Percentiles rank a stretch among this genome's conserved stretches.
These are phyloP conservation scores for Phytophthora sp. DNA, from an alignment of 352 stramenopile species.

Conservation along the genomic window DNA sequence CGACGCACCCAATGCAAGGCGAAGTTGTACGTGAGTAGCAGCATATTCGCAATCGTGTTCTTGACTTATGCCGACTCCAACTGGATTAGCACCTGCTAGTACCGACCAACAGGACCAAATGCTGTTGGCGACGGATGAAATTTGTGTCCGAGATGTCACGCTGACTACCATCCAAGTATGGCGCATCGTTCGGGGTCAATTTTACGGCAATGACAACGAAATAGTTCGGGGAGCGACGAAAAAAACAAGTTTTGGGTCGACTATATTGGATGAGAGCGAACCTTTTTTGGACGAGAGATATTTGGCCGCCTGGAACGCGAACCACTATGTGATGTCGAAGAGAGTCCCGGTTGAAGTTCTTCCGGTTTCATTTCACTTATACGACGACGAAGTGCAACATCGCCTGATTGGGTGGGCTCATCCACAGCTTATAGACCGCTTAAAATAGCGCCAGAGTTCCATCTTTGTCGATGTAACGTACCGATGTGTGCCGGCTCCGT, in stretches of 20 bases:
- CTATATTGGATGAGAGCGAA: conserved; percentile 1
- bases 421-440: conserved; percentile 1
- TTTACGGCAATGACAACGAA: background rate
- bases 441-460: conserved; percentile 1
- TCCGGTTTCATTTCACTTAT: conserved; percentile 21
- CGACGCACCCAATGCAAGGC: background rate
- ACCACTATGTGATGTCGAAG: background rate
- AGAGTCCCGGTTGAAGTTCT: background rate
- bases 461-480: conserved; percentile 16
- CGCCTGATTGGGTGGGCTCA: conserved; percentile 7
- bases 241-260: background rate
- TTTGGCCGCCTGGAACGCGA: conserved; percentile 4
- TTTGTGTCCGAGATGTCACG: too few relatives aligned
- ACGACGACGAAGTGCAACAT: conserved; percentile 14
- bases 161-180: too few relatives aligned
- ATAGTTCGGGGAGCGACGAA: background rate
- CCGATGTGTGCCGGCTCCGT: conserved; percentile 2
- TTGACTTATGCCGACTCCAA: background rate
- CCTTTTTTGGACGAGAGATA: conserved; percentile 4
- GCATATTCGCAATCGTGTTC: background rate
- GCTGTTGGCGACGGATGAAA: background rate
- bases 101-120: background rate
- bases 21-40: background rate
- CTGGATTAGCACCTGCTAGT: background rate
- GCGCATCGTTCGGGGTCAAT: background rate